phyloP scores from a whole-genome alignment of 306 rosid genomes.

The Glycine latifolia region DNA sequence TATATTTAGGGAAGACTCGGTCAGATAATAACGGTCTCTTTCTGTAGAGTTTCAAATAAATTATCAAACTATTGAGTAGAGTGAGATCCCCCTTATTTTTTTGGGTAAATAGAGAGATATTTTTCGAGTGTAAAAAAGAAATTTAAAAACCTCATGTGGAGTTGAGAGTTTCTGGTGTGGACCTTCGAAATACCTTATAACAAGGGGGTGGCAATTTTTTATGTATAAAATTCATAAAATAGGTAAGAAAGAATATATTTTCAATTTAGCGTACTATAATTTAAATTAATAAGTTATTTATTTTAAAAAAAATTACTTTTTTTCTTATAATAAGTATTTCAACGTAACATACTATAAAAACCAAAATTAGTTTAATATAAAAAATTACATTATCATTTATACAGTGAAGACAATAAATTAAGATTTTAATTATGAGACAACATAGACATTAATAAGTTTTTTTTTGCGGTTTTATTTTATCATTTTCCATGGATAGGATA shows the following conservation, averaged over 20 bases:
- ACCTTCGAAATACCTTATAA: neutral
- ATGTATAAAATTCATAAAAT: neutral
- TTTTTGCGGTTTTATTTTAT: neutral
- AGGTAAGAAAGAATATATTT: neutral
- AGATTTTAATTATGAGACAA: neutral
- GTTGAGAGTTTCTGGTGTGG: neutral
- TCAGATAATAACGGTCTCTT: constrained; percentile 15
- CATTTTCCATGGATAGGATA: neutral
- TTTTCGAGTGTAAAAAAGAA: neutral
- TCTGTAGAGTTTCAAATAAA: neutral
- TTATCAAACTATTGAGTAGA: neutral
- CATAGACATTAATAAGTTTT: neutral
- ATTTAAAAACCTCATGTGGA: neutral
- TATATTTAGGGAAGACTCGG: no score
- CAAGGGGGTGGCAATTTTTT: neutral
- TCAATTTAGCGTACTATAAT: neutral
- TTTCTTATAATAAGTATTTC: neutral
- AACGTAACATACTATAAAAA: neutral
- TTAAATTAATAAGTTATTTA: neutral
- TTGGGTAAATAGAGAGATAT: neutral
- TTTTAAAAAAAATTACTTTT: neutral
- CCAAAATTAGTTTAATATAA: neutral
- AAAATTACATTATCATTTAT: neutral
- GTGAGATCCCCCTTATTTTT: neutral
- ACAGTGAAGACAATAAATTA: neutral